These are phyloP conservation scores for Hyphopichia wangnamkhiaoensis DNA, from an alignment of 1,139 yeast species.

Conservation along the genomic window DNA sequence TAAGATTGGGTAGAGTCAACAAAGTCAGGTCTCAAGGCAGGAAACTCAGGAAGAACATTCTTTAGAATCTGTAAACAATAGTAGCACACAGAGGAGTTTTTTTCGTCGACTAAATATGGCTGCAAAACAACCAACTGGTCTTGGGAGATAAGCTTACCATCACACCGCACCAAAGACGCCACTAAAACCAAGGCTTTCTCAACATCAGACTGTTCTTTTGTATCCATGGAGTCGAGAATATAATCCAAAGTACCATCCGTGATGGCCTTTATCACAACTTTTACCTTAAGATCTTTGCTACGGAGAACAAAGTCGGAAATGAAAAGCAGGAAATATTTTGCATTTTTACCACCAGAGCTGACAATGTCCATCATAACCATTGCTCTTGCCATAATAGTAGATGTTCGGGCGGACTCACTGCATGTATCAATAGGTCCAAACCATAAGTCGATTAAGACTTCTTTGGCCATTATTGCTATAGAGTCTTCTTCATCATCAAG, in stretches of 20 bases:
- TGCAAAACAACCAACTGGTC: conserved; percentile 64
- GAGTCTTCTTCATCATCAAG: conserved; percentile 71
- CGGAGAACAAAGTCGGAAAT: conserved; percentile 41
- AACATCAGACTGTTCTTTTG: conserved; percentile 18
- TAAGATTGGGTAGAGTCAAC: conserved; percentile 51
- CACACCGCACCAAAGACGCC: conserved; percentile 53
- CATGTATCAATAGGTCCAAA: conserved; percentile 23
- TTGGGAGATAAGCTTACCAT: conserved; percentile 54
- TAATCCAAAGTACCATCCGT: conserved; percentile 28
- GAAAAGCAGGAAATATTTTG: conserved; percentile 45
- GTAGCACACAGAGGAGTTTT: conserved; percentile 34
- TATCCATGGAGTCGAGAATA: conserved; percentile 22
- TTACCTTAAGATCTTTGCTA: conserved; percentile 15
- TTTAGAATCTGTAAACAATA: conserved; percentile 57
- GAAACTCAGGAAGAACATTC: conserved; percentile 43
- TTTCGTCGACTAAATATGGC: conserved; percentile 57
- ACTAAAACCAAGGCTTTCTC: conserved; percentile 47
- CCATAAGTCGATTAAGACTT: conserved; percentile 46
- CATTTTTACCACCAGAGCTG: conserved; percentile 30
- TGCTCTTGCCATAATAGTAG: conserved; percentile 4
- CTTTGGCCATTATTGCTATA: conserved; percentile 47
- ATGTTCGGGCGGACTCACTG: conserved; percentile 5
- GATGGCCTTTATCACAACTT: conserved; percentile 17
- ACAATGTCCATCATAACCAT: conserved; percentile 41
- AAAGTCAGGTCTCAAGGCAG: conserved; percentile 52